Base-by-base conservation (phyloP, 352 stramenopile genomes). In the Pythium apleroticum region DNA sequence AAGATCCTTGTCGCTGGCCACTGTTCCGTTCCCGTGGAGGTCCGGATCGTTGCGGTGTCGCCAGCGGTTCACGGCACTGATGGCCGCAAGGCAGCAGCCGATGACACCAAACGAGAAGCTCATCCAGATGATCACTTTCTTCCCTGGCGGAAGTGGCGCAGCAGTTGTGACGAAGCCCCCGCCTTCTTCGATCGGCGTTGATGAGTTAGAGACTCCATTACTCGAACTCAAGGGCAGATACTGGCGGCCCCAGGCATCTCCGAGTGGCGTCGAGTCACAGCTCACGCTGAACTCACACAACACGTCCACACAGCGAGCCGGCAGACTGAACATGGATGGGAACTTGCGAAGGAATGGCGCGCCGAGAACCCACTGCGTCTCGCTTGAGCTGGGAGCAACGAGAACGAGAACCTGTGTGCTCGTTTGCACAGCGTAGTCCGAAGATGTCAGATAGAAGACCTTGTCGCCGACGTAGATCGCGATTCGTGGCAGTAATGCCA, bases 301-400 rank as follows among this genome's bases (percentile, higher is more conserved):
- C 19, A 63, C 0, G 57, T 63, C 20, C n/a, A 22, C 12, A 22
- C 12, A 25, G 19, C 20, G 10, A 30, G 11, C 14, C 27, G 22
- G 14, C 28, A 46, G 5, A 20, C 53, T 56, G 28, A 63, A 63
- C n/a, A 46, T 56, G 3, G 46, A 14, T 4, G 57, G 57, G n/a
- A 63, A 63, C 31, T 56, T 63, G 57, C 57, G 57, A 17, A 54
- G 30, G 31, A 63, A 63, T 22, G 57, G 57, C 27, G 31, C 4
- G 2, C 57, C 57, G 0, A 63, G 22, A 12, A 39, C 54, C 54
- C 54, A 60, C 3, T 31, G 37, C 17, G 37, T 22, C 37, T 46
- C 37, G 4, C 37, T 20, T 8, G 37, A 46, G 17, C 37, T 46
- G 2, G 37, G 15, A 22, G 3, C 14, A 17, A 46, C 19, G 4